Base-by-base conservation (phyloP, 2,329 filamentous ascomycete genomes). In the Anisogramma anomala region DNA sequence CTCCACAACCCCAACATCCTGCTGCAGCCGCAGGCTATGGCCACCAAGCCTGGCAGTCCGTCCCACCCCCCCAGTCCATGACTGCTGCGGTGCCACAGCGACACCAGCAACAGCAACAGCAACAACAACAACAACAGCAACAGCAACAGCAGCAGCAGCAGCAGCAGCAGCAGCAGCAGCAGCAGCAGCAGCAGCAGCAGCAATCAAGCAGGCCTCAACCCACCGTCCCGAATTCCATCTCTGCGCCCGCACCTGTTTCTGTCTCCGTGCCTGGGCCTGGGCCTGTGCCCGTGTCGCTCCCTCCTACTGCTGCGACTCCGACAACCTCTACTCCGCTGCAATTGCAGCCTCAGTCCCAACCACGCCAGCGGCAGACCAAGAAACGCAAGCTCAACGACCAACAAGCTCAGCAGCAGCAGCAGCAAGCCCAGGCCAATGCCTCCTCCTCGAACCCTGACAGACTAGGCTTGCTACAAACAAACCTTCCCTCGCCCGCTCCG, bases 41-140 rank as follows among this genome's bases (percentile, higher is more conserved):
- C 32, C 45, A 47, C 43, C 41, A 44, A 11, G 36, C 27, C 35
- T 47, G 45, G 45, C 23, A 48, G 48, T 40, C 49, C 50, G 43
- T 49, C 51, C 39, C 49, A 35, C 39, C 49, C 33, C 53, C 51
- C 33, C 46, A 41, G 15, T 32, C 39, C 41, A 47, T 44, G 34
- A 47, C 22, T 33, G 45, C 38, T 34, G 25, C 38, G 34, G 38
- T 47, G 34, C 35, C 41, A 35, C 43, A 36, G 6, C 49, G 37
- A 33, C 46, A 47, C 36, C 48, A 50, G 23, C 49, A 49, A 8
- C 45, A 47, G 14, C 47, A 40, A 32, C 46, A 47, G n/a, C n/a
- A n/a, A n/a, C n/a, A n/a, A n/a, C n/a, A n/a, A n/a, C n/a, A n/a
- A 34, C 43, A 36, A 6, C 49, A 41, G 28, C 46, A 47, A 34